Evolutionary conservation across 805 yeast species (phyloP), one percentile per base, ranked within the genome.

Genomic region (Cyberlindnera maclurae): DNA sequence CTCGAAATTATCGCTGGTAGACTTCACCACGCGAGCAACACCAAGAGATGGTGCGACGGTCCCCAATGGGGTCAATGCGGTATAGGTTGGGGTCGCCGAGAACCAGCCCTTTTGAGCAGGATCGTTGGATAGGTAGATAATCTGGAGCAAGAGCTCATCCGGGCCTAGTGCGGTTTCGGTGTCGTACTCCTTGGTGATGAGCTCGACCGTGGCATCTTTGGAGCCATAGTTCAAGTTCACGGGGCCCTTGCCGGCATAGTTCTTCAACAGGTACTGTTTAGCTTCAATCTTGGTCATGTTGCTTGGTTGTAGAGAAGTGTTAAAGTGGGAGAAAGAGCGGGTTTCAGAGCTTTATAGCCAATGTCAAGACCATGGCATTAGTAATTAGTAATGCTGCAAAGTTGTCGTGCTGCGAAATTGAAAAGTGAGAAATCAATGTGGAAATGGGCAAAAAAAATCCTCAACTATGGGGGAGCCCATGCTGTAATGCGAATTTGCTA

Each of bases 21-120:
- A 69, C 26, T 64, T 68, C 12, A 77, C 37, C 9, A 79, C 70
- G 45, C 69, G 61, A 12, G 64, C 79, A 28, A 79, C 38, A 27
- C 79, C 82, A 40, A 67, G 63, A 39, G 79, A 65, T 12, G 68
- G 61, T 15, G 74, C 70, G 15, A 71, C 71, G 34, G 63, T 60
- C 20, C 59, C 54, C 10, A 68, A 55, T 22, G 74, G 70, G 4
- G 53, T 49, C 15, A 57, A 56, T 31, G 49, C 49, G 5, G 57
- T 49, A 43, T 59, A 58, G 34, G 62, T 57, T 35, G 53, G 60
- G 15, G 45, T 43, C 12, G 60, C 48, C 2, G 63, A 46, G 43
- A 75, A 75, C 77, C 81, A 74, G 34, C 66, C 65, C 55, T 78
- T 74, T 50, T 75, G 79, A 13, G 81, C 74, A 12, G 83, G 82